phyloP scores from a whole-genome alignment of 176 grass and related monocot species.

The Tillandsia fasciculata region DNA sequence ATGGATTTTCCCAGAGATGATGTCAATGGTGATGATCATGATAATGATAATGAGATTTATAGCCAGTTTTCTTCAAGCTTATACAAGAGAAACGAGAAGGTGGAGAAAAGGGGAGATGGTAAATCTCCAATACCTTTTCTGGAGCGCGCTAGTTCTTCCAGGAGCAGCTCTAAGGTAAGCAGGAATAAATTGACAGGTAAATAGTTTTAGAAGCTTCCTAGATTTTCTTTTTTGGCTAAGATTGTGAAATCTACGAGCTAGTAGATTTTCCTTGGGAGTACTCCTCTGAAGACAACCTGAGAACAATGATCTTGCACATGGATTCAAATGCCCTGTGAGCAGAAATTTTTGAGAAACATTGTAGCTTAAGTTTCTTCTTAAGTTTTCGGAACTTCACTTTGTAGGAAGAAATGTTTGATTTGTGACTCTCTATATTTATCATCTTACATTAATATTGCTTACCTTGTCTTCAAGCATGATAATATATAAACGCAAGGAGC shows the following conservation, averaged over 20 bases:
- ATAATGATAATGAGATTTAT: constrained; percentile 17
- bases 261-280: neutral
- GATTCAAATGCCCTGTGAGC: neutral
- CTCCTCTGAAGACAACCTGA: neutral
- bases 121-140: constrained; percentile 9
- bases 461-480: too few species aligned
- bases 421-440: neutral
- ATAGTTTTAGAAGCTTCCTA: constrained; percentile 16
- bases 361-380: neutral
- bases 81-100: constrained; percentile 29
- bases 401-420: neutral
- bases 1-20: constrained; percentile 15
- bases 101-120: constrained; percentile 32
- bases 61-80: constrained; percentile 29
- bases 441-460: too few species aligned
- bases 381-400: neutral
- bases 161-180: constrained; percentile 21
- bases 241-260: neutral
- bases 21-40: constrained; percentile 6
- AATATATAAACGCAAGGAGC: too few species aligned
- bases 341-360: neutral
- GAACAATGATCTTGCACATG: neutral
- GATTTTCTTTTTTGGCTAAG: neutral
- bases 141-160: constrained; percentile 41
- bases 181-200: constrained; percentile 18